Evolutionary conservation across 2,329 filamentous ascomycete species (phyloP), one percentile per base, ranked within the genome.

Genomic region (Lasiodiplodia citricola): DNA sequence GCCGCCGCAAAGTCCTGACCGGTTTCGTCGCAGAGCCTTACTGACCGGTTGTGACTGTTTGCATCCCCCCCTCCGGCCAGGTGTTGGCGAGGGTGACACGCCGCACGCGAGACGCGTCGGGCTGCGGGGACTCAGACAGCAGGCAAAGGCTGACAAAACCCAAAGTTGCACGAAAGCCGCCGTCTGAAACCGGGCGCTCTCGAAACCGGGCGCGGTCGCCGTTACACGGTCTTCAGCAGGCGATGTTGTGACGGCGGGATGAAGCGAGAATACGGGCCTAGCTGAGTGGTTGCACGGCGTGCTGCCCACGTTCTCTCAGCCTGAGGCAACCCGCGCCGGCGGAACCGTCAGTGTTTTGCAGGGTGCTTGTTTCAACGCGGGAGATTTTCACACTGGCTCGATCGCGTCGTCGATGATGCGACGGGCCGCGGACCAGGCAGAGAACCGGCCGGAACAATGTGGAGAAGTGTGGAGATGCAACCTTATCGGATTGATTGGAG

Each of bases 401-500:
- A 62, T 35, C 18, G 18, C 44, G n/a, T 4, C 28, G 50, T 63
- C 41, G 58, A 63, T 28, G 58, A 63, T 63, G 58, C 58, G 41
- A 31, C 60, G 60, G 58, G 60, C 60, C 60, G 44, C 60, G 60
- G 60, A 23, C 60, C 47, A 64, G 18, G 47, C n/a, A 37, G 60
- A 38, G 60, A 31, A 35, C 60, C 60, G 47, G 60, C 13, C 31
- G 60, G 60, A 52, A 31, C 51, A 64, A 50, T 52, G 60, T 64
- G 60, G 60, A 64, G 60, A 64, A 64, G 60, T 38, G 60, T 64
- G 60, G 60, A 64, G 60, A 64, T 23, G 47, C 25, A 38, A 38
- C 44, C 47, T 64, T 52, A 64, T 63, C 58, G 58, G 58, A 37
- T 50, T 63, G 58, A 63, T 64, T 64, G 60, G 60, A 64, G 60